Evolutionary conservation across 345 rosid species (phyloP).

Genomic region (Sisymbrium irio): DNA sequence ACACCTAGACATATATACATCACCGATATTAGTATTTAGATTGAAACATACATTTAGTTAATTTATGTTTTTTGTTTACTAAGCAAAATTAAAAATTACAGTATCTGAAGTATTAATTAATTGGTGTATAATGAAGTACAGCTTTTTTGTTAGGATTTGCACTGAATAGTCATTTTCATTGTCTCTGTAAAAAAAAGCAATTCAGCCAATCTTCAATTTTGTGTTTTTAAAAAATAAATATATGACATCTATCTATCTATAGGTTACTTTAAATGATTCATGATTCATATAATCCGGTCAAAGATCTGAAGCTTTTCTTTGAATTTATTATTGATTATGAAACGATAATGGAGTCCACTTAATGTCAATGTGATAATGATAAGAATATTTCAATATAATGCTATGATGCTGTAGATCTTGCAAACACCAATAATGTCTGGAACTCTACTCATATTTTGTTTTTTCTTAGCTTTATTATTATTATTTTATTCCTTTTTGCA

Average conservation of each 20-base stretch:
- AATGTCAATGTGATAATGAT: constrained; percentile 29
- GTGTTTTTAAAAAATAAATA: not conserved
- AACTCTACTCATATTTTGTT: constrained; percentile 28
- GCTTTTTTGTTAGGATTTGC: constrained; percentile 25
- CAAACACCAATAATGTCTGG: constrained; percentile 33
- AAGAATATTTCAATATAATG: constrained; percentile 21
- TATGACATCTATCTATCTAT: not conserved
- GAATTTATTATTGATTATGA: constrained; percentile 7
- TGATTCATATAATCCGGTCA: constrained; percentile 28
- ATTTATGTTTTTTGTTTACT: not conserved
- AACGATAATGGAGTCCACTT: constrained; percentile 32
- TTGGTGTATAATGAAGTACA: constrained; percentile 26
- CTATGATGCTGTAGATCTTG: constrained; percentile 42
- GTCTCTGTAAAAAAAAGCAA: constrained; percentile 8
- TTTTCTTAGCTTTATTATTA: constrained; percentile 27
- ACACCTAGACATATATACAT: constrained; percentile 19
- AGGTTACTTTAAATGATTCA: not conserved
- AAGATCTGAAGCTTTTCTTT: constrained; percentile 26
- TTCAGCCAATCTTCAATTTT: not conserved
- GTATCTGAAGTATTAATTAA: not conserved
- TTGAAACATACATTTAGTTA: not conserved
- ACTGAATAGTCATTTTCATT: constrained; percentile 25
- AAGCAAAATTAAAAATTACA: not conserved
- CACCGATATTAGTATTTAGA: constrained; percentile 4
- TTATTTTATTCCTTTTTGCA: constrained; percentile 33